Evolutionary conservation across 2,329 filamentous ascomycete genomes (phyloP), one percentile per base, ranked within the genome.

Genomic region (Apiospora malaysiana): DNA sequence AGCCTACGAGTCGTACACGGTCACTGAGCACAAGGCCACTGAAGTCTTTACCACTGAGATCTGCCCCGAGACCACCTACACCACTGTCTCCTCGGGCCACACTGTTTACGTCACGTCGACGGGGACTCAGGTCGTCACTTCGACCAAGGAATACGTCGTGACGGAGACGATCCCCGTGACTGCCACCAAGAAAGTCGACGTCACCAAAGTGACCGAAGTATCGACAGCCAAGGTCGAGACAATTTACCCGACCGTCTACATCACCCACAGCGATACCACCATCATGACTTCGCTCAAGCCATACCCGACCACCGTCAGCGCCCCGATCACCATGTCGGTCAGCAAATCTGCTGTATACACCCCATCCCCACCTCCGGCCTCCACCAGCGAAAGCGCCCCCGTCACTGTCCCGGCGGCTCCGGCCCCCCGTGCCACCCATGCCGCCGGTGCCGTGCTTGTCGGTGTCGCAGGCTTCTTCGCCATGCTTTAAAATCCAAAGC

Each of bases 21-120:
- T 79, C 6, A 82, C 80, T 4, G 70, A 77, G 68, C 73, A 77
- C 40, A 74, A 75, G 37, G 78, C 75, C 27, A 79, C 77, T 2
- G 75, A 80, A 32, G 78, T 81, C 16, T 79, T 75, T 68, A 70
- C 75, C 71, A 83, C 83, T 27, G 79, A 82, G 59, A 82, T 82
- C 16, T 81, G 76, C 74, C 81, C 82, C 9, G 82, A 81, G 68
- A 82, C 79, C 68, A 78, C 78, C 68, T 82, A 83, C 75, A 83
- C 83, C 6, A 86, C 85, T n/a, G 78, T 84, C 51, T 81, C 82
- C 1, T 75, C 78, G 70, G 82, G 82, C 32, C 78, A 75, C 66
- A 86, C 83, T 12, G 75, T 83, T 63, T 81, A 82, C 67, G 70
- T 85, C 66, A 85, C 83, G 6, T 74, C 81, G 72, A 87, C 85